Base-by-base conservation (phyloP, 306 rosid genomes). In the Cucumis sativus region DNA sequence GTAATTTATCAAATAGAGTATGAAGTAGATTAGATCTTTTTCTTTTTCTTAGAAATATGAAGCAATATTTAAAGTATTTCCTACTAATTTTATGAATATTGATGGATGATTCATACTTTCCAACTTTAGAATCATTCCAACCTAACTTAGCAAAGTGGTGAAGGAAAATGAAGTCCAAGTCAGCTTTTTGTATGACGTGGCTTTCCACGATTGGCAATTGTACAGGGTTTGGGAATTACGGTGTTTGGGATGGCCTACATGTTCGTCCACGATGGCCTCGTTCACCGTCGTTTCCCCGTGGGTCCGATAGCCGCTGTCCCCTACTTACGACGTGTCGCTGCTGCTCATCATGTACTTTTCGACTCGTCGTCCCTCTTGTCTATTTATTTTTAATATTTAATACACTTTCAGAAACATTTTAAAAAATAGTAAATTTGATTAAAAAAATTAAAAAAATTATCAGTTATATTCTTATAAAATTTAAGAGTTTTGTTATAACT, bases 241-340 rank as follows among this genome's bases (percentile, higher is more conserved):
- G 85, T 85, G 10, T 93, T 91, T 81, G 98, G 98, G 13, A 90
- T 93, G 84, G 98, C 98, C 18, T 93, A 93, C 80, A 93, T 93
- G 98, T 90, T 91, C 78, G 96, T 93, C 11, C 98, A 93, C n/a
- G 98, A 93, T 28, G 98, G 98, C 0, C 88, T 93, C 45, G 98
- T 91, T 45, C 98, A 93, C 67, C 91, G 73, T 71, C 92, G 98
- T 79, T 93, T 93, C 78, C 88, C 97, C 0, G 96, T 93, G 75
- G 98, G 98, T 1, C 97, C 97, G 78, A 91, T 93, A 64, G 98
- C 96, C 13, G 72, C 92, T 40, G 96, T 91, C 33, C 98, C 98
- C 28, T 91, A 93, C 39, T 86, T 93, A 35, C 84, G 86, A 83
- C 89, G 83, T 77, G 97, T 93, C 20, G 98, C 96, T 28, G 86